Conservation (phyloP, 805 yeast genomes). For the Peterozyma toletana region DNA sequence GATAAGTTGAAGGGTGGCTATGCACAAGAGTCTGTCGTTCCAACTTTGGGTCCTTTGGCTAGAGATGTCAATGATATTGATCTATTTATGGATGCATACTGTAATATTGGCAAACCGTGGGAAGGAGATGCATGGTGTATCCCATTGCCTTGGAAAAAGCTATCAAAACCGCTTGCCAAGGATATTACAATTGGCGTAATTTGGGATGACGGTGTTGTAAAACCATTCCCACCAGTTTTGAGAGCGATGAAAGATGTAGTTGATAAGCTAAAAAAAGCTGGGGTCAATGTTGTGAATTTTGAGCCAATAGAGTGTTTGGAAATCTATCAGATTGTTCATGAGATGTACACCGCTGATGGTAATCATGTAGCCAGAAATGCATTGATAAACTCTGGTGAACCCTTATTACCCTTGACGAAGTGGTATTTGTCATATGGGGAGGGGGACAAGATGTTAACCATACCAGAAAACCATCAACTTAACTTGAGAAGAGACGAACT, state of each 20-base stretch:
- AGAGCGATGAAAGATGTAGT: conserved; percentile 39
- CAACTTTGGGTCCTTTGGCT: conserved; percentile 40
- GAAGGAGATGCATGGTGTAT: conserved; percentile 35
- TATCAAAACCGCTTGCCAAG: conserved; percentile 24
- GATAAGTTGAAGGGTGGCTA: conserved; percentile 31
- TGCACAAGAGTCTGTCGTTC: conserved; percentile 38
- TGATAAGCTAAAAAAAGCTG: conserved; percentile 44
- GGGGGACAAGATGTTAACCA: conserved; percentile 39
- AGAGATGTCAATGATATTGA: conserved; percentile 39
- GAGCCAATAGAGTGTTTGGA: conserved; percentile 44
- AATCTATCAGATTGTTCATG: conserved; percentile 46
- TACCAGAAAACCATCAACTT: conserved; percentile 39
- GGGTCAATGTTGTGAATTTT: conserved; percentile 46
- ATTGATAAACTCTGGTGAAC: conserved; percentile 58
- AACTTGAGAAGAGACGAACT: conserved; percentile 42
- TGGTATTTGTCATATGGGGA: conserved; percentile 46
- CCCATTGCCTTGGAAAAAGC: conserved; percentile 45
- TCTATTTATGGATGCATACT: conserved; percentile 35
- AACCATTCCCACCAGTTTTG: conserved; percentile 41
- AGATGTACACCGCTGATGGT: conserved; percentile 55
- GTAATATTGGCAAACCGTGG: conserved; percentile 48
- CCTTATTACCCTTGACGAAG: conserved; percentile 47
- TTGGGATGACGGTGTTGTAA: conserved; percentile 39
- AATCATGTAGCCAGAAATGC: conserved; percentile 39
- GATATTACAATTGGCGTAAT: conserved; percentile 38